These are phyloP conservation scores for Chaetomium globosum DNA, from an alignment of 2,329 filamentous ascomycete species.

Conservation along the genomic window DNA sequence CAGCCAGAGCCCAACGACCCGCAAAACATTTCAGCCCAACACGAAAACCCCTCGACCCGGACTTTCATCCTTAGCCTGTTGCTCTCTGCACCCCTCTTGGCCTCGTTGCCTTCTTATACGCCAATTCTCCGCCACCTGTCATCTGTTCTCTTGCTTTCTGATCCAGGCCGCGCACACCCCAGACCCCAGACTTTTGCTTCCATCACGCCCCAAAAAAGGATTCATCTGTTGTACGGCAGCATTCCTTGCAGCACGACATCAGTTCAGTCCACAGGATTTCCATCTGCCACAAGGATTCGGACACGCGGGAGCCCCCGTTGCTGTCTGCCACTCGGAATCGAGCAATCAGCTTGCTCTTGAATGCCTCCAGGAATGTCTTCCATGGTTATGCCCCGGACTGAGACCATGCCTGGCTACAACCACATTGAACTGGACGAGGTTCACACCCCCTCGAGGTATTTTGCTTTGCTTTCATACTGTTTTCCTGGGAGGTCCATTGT, in stretches of 20 bases:
- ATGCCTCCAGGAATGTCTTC: constrained; percentile 36
- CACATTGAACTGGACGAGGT: constrained; percentile 61
- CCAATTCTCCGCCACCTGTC: constrained; percentile 19
- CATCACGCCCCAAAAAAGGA: constrained; percentile 26
- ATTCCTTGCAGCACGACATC: constrained; percentile 31
- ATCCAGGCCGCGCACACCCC: constrained; percentile 14
- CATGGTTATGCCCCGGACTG: constrained; percentile 37
- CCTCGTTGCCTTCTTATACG: constrained; percentile 27
- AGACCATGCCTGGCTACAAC: constrained; percentile 58
- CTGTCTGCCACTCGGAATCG: constrained; percentile 26
- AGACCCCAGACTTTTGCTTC: constrained; percentile 5
- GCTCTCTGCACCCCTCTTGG: constrained; percentile 17
- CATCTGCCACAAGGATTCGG: constrained; percentile 29
- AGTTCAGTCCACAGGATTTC: constrained; percentile 30
- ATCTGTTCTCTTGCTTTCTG: constrained; percentile 19
- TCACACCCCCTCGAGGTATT: constrained; percentile 64
- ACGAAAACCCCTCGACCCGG: constrained; percentile 21
- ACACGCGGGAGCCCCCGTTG: constrained; percentile 33
- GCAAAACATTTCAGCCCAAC: constrained; percentile 46
- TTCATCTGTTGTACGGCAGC: constrained; percentile 32
- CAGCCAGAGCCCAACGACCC: constrained; percentile 37
- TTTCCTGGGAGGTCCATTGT: constrained; percentile 50
- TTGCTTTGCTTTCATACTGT: constrained; percentile 54
- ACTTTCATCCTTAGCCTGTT: constrained; percentile 13
- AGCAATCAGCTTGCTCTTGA: constrained; percentile 33